Evolutionary conservation across 257 asterid genomes (phyloP).

Genomic region (Przewalskia tangutica): DNA sequence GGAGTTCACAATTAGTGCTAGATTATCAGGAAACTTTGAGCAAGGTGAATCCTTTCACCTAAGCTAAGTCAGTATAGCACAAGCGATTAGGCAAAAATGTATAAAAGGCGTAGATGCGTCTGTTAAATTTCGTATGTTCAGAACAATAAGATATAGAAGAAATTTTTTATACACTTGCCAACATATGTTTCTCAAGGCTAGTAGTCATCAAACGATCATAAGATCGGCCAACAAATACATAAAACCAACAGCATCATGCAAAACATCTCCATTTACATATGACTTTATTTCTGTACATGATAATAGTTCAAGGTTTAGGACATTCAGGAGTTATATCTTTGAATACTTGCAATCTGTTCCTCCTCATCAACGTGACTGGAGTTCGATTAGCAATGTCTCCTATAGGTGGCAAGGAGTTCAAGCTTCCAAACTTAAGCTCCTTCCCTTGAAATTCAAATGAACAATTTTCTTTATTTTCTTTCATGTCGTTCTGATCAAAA

Average conservation of each 20-base stretch:
- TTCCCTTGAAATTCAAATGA: constrained; percentile 23
- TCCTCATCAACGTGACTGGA: constrained; percentile 10
- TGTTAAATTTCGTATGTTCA: no score
- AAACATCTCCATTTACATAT: not conserved
- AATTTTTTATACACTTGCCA: not conserved
- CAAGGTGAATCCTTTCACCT: not conserved
- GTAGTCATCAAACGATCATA: not conserved
- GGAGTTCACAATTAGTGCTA: not conserved
- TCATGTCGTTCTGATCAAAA: constrained; percentile 19
- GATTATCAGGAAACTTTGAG: not conserved
- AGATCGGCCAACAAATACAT: not conserved
- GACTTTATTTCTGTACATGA: not conserved
- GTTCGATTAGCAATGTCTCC: constrained; percentile 7
- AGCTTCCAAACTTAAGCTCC: constrained; percentile 23
- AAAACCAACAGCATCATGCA: not conserved
- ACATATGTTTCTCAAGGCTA: not conserved
- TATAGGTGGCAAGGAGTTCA: constrained; percentile 1
- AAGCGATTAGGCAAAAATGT: not conserved
- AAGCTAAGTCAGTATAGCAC: not conserved
- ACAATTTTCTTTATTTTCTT: not conserved
- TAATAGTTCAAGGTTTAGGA: constrained; percentile 10
- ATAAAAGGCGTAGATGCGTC: no score
- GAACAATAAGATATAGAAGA: not conserved
- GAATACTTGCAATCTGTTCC: constrained; percentile 48
- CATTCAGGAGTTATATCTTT: constrained; percentile 39